Evolutionary conservation across 2,329 filamentous ascomycete species (phyloP).

Genomic region (Hypomyces rosellus): DNA sequence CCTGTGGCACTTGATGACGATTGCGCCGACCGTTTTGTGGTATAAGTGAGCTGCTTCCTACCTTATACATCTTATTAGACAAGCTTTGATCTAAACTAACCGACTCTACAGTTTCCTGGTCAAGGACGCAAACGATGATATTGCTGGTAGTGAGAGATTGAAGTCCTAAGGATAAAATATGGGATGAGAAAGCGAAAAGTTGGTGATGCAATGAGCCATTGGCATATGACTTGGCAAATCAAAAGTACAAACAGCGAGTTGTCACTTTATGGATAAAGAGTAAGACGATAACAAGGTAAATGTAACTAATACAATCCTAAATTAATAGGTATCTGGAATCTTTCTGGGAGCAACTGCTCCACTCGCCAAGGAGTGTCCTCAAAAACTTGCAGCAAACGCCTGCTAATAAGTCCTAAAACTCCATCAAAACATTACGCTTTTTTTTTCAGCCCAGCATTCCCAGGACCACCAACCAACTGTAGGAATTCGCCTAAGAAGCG

Average conservation of each 20-base stretch:
- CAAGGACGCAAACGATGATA: constrained; percentile 77
- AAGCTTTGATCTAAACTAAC: background rate
- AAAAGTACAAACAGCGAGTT: background rate
- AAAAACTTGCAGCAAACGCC: background rate
- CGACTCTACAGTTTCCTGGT: constrained; percentile 65
- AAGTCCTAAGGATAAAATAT: constrained; percentile 45
- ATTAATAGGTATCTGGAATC: too few species aligned
- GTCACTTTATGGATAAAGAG: background rate
- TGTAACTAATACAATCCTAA: too few species aligned
- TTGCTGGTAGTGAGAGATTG: constrained; percentile 59
- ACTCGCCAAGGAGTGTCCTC: background rate
- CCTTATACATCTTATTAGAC: too few species aligned
- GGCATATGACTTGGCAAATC: background rate
- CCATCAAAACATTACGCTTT: background rate
- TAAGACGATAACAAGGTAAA: background rate
- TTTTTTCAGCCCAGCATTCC: background rate
- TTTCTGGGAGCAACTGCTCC: too few species aligned
- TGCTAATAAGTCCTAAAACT: background rate
- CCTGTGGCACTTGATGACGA: constrained; percentile 92
- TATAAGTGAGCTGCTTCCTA: constrained; percentile 67
- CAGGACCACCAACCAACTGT: background rate
- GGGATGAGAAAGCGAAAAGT: background rate
- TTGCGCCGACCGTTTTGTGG: constrained; percentile 81
- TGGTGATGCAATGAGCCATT: background rate
- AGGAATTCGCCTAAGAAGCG: background rate